Evolutionary conservation across 202 grass and related monocot species (phyloP), one percentile per base, ranked within the genome.

Genomic region (Schoenoplectus triqueter): DNA sequence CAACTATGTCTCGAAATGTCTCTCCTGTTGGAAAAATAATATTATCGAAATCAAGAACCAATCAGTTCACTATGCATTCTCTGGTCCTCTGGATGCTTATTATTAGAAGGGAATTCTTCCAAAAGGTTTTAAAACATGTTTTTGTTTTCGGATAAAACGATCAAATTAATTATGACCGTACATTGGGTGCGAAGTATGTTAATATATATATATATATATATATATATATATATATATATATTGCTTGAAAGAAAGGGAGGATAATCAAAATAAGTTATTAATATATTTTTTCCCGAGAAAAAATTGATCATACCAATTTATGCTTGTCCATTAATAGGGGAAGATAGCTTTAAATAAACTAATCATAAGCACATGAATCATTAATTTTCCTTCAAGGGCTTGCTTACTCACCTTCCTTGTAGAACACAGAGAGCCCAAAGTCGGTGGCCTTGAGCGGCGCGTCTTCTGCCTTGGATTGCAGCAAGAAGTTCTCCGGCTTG

Each of bases 401-500:
- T 22, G 61, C 9, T 22, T 4, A n/a, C 49, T 14, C 2, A 86
- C 88, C 92, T 62, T 97, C 90, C 78, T 91, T 92, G 92, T 89
- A 94, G 89, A 97, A 94, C 44, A 92, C 89, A 13, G 90, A 97
- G 83, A 97, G 90, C 18, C 94, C 92, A 39, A 97, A 97, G 74
- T 94, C 92, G 20, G 92, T 97, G 73, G 94, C 85, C 84, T 97
- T 97, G 87, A 92, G 86, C 46, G 90, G 92, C 18, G 92, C 87
- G 61, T 92, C 78, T 83, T 94, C 90, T 1, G 52, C 88, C 78
- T 88, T 87, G 87, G 85, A 94, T 21, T 84, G 85, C 59, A 97
- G 81, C 13, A 92, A 15, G 5, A 93, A 93, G 57, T 93, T 93
- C 81, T 90, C 91, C 0, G 91, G 91, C 76, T 93, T 93, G 86